Evolutionary conservation across 345 rosid genomes (phyloP), one percentile per base, ranked within the genome.

Genomic region (Gossypium herbaceum): DNA sequence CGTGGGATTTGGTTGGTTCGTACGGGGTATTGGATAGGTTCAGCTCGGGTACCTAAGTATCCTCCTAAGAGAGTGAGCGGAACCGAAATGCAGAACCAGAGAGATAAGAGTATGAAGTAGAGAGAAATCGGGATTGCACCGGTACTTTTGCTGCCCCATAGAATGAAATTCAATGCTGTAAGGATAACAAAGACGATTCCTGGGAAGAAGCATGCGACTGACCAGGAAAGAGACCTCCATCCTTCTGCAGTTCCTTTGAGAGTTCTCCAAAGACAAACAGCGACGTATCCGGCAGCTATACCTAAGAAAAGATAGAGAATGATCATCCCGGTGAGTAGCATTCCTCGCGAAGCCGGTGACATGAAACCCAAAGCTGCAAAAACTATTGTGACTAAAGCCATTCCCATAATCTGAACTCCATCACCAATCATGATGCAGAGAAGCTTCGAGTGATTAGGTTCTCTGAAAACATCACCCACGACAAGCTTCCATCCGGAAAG

Each of bases 271-370:
- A 91, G 55, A 2, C 91, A 82, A n/a, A 89, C 97, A 81, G 88
- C 87, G 65, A 85, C 89, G 67, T 89, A 91, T 52, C 97, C 94
- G 39, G 94, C 91, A 44, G 71, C 81, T 65, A 89, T 88, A 27
- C 97, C 97, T 72, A 88, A 77, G 88, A 89, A 89, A 68, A 91
- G 91, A 76, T 89, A 91, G 39, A 91, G 90, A 79, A 89, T 70
- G 72, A 91, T 91, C 92, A 91, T 91, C 80, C 97, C 94, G 11
- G 97, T 89, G 64, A 91, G 85, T 62, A 91, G 70, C 97, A 91
- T 91, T 85, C 97, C 97, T 66, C 94, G 83, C 61, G 97, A 89
- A 63, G 97, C 93, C 15, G 97, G 97, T 45, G 97, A 91, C 97
- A 91, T 84, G 79, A 91, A 91, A 67, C 94, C 91, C 39, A 91